Evolutionary conservation across 805 yeast genomes (phyloP).

Genomic region (Saccharomycopsis fibuligera): DNA sequence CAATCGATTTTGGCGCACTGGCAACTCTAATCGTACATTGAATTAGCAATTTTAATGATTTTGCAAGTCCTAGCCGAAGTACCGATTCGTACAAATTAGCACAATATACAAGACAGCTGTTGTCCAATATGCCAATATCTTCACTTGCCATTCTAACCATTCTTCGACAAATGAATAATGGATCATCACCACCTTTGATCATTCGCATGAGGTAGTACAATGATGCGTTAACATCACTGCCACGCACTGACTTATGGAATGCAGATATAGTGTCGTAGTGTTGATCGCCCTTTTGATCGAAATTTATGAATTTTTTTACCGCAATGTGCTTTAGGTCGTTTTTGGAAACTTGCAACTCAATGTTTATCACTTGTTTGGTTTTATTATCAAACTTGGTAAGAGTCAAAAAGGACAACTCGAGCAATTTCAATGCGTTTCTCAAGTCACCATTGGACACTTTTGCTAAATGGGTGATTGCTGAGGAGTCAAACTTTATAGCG

Average conservation of each 20-base stretch:
- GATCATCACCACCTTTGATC: slow-evolving; percentile 93
- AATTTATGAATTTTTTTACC: slow-evolving; percentile 50
- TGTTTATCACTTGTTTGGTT: slow-evolving; percentile 7
- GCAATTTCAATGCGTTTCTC: slow-evolving; percentile 68
- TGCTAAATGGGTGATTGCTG: slow-evolving; percentile 60
- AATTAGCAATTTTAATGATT: slow-evolving; percentile 80
- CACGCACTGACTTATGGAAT: slow-evolving; percentile 87
- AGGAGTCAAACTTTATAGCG: slow-evolving; percentile 46
- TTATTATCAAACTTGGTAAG: slow-evolving; percentile 27
- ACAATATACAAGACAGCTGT: slow-evolving; percentile 79
- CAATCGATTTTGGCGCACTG: slow-evolving; percentile 77
- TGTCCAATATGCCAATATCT: slow-evolving; percentile 84
- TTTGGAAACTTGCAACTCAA: background rate
- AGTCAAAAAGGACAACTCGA: slow-evolving; percentile 64
- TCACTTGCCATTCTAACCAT: slow-evolving; percentile 95
- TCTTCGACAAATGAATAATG: slow-evolving; percentile 79
- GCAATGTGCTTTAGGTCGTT: slow-evolving; percentile 35
- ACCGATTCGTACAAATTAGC: slow-evolving; percentile 80
- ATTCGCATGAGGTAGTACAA: slow-evolving; percentile 79
- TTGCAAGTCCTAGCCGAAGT: slow-evolving; percentile 91
- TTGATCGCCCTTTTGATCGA: slow-evolving; percentile 83
- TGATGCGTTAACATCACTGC: slow-evolving; percentile 85
- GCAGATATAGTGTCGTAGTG: slow-evolving; percentile 97
- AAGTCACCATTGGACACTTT: slow-evolving; percentile 85
- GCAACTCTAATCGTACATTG: slow-evolving; percentile 93